Percentiles rank a stretch among this genome's conserved stretches.
phyloP scores from a whole-genome alignment of 306 rosid species.

The Cyclanthera cordifolia region DNA sequence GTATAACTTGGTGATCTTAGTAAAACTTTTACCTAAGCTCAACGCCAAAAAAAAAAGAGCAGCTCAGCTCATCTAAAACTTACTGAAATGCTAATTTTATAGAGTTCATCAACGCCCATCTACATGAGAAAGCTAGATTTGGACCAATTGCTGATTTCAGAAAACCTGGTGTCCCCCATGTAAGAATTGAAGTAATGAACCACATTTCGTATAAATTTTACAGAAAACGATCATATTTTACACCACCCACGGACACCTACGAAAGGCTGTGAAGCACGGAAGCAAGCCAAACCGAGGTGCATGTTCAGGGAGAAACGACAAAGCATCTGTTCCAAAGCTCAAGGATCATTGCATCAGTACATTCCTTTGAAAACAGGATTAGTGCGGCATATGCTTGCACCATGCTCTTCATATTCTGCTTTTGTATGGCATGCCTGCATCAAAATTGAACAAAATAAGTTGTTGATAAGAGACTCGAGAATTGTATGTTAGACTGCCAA shows the following conservation, averaged over 20 bases:
- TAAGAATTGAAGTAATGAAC: conserved; percentile 38
- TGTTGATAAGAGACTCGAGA: background rate
- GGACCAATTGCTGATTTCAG: conserved; percentile 11
- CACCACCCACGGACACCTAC: conserved; percentile 31
- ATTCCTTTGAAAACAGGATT: conserved; percentile 99
- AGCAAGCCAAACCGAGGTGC: background rate
- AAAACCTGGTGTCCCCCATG: conserved; percentile 28
- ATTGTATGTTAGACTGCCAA: background rate
- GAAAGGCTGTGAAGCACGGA: conserved; percentile 12
- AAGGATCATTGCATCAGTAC: conserved; percentile 49
- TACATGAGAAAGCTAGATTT: conserved; percentile 1
- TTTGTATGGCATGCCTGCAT: conserved; percentile 97
- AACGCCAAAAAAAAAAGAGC: conserved; percentile 40
- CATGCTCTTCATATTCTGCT: conserved; percentile 90
- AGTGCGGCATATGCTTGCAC: conserved; percentile 94
- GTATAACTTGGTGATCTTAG: background rate
- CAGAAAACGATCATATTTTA: conserved; percentile 31
- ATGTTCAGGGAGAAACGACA: background rate
- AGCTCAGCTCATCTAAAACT: conserved; percentile 25
- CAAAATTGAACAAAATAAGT: background rate
- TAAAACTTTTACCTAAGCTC: conserved; percentile 26
- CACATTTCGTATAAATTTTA: conserved; percentile 27
- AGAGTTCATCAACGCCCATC: conserved; percentile 13
- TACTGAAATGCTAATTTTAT: conserved; percentile 23
- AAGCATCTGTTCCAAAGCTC: conserved; percentile 14